A percentile compares a stretch with the other conserved stretches of the same genome.
Evolutionary conservation across 192 early-diverging fungal genomes (phyloP).

Genomic region (Kappamyces sp.): DNA sequence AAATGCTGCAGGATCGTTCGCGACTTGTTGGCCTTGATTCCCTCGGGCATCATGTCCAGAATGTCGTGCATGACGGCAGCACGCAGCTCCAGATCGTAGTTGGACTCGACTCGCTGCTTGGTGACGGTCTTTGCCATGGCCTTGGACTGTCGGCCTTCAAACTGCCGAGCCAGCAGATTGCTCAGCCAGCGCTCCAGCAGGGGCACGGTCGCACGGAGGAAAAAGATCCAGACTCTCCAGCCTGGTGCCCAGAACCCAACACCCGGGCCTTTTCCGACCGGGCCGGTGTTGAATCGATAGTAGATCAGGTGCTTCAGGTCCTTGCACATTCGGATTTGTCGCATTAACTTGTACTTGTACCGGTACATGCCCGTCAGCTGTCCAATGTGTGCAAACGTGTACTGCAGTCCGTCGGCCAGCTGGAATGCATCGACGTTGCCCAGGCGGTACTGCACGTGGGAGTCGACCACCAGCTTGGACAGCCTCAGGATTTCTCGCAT

Average conservation of each 20-base stretch:
- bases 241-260: slow-evolving; percentile 98
- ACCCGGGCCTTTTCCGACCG: slow-evolving; percentile 97
- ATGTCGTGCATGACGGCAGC: slow-evolving; percentile 99
- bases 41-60: slow-evolving; percentile 99
- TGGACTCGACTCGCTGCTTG: slow-evolving; percentile 98
- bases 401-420: slow-evolving; percentile 97
- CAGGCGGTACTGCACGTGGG: slow-evolving; percentile 95
- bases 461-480: slow-evolving; percentile 94
- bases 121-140: slow-evolving; percentile 98
- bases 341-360: slow-evolving; percentile 97
- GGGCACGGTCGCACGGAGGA: slow-evolving; percentile 96
- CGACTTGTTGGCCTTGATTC: slow-evolving; percentile 94
- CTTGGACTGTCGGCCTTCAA: slow-evolving; percentile 95
- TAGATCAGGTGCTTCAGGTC: slow-evolving; percentile 94
- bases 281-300: slow-evolving; percentile 83
- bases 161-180: slow-evolving; percentile 96
- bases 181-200: slow-evolving; percentile 97
- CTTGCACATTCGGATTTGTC: slow-evolving; percentile 94
- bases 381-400: slow-evolving; percentile 97
- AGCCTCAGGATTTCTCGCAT: slow-evolving; percentile 90
- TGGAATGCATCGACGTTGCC: slow-evolving; percentile 99
- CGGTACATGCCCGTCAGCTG: slow-evolving; percentile 99
- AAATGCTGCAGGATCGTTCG: slow-evolving; percentile 94
- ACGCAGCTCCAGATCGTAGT: slow-evolving; percentile 95
- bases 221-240: slow-evolving; percentile 99